Evolutionary conservation across 371 early-diverging fungal genomes (phyloP).

Genomic region (Mucor sp.): DNA sequence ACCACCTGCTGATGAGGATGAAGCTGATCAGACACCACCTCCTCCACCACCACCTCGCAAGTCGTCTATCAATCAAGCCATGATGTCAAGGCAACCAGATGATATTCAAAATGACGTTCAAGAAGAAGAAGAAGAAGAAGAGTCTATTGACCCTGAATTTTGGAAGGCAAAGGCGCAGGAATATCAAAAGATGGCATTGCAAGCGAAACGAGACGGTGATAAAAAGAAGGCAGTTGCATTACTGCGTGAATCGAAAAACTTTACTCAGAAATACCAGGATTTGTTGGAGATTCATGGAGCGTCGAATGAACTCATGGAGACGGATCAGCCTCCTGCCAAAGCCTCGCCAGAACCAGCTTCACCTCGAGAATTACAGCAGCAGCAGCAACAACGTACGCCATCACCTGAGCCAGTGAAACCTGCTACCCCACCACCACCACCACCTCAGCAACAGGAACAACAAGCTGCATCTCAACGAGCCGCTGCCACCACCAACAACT

Average conservation of each 20-base stretch:
- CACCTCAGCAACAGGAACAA: not conserved
- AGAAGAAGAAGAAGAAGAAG: slow-evolving; percentile 15
- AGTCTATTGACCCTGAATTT: slow-evolving; percentile 15
- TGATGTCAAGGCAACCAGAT: not conserved
- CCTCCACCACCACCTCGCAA: not conserved
- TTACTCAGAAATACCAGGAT: slow-evolving; percentile 28
- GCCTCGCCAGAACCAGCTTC: not conserved
- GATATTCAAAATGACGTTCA: not conserved
- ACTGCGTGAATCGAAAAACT: slow-evolving; percentile 40
- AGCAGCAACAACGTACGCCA: not conserved
- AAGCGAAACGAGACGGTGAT: slow-evolving; percentile 47
- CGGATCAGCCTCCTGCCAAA: not conserved
- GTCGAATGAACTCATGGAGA: not conserved
- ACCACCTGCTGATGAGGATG: slow-evolving; percentile 2
- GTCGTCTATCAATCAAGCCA: not conserved
- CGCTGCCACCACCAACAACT: not conserved
- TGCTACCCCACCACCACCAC: not conserved
- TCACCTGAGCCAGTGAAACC: not conserved
- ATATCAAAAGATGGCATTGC: slow-evolving; percentile 43
- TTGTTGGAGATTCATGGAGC: not conserved
- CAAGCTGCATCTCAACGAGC: not conserved
- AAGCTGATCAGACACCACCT: not conserved
- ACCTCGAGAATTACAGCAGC: not conserved
- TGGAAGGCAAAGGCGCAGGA: slow-evolving; percentile 30
- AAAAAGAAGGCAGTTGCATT: slow-evolving; percentile 42